These are phyloP conservation scores for Boletus barrowsii DNA, from an alignment of 768 basidiomycete genomes.

Conservation along the genomic window DNA sequence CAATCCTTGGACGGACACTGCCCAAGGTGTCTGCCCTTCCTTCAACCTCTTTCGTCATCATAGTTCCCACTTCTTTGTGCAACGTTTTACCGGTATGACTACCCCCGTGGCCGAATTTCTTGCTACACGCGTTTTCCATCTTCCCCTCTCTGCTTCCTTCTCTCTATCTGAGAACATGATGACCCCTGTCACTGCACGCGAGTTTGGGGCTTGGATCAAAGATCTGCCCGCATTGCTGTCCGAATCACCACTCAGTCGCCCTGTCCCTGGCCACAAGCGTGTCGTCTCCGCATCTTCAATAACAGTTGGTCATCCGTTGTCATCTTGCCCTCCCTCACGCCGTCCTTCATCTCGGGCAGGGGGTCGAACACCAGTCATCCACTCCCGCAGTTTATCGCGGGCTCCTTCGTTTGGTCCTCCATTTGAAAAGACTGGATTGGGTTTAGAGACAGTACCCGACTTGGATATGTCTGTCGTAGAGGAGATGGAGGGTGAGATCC, in stretches of 20 bases:
- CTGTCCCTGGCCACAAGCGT: conserved; percentile 46
- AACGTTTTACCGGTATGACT: conserved; percentile 89
- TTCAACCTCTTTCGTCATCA: conserved; percentile 79
- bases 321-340: conserved; percentile 62
- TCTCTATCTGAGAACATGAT: conserved; percentile 25
- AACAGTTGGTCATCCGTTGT: conserved; percentile 61
- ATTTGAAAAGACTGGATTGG: conserved; percentile 42
- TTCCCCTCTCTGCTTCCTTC: conserved; percentile 53
- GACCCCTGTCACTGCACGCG: conserved; percentile 60
- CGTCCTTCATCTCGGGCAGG: conserved; percentile 70
- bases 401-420: conserved; percentile 60
- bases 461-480: conserved; percentile 40
- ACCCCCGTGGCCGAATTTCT: conserved; percentile 83
- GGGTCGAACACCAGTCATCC: conserved; percentile 51
- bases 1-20: conserved; percentile 97
- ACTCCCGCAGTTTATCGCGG: conserved; percentile 56
- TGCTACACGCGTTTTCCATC: conserved; percentile 78
- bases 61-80: conserved; percentile 83
- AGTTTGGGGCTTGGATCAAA: conserved; percentile 84
- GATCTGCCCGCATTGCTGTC: conserved; percentile 74
- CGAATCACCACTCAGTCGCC: conserved; percentile 33
- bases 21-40: conserved; percentile 72
- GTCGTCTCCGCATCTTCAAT: conserved; percentile 55
- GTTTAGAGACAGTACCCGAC: conserved; percentile 48
- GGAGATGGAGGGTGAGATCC: conserved; percentile 38